A percentile compares a stretch with the other conserved stretches of the same genome.
Conservation (phyloP, 306 rosid genomes). For the Acacia confusa region DNA sequence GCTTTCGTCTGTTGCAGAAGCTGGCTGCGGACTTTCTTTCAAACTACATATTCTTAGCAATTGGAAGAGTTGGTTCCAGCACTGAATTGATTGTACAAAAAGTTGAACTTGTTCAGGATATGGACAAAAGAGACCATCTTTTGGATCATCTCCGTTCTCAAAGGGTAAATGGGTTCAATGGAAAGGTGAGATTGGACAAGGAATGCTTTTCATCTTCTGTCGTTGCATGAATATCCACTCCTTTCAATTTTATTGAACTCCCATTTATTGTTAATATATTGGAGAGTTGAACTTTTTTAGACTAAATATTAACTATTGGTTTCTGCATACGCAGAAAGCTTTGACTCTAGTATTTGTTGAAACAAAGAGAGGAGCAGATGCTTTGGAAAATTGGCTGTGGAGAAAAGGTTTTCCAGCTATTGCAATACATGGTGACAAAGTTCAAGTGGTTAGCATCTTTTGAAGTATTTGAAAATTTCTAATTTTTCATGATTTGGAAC, state of each 20-base stretch:
- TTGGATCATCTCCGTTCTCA: constrained; percentile 69
- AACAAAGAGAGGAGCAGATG: constrained; percentile 93
- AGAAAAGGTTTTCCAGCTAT: constrained; percentile 81
- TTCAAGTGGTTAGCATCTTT: constrained; percentile 62
- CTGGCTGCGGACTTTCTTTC: constrained; percentile 86
- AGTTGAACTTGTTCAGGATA: constrained; percentile 76
- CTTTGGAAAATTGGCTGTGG: constrained; percentile 71
- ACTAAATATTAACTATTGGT: background rate
- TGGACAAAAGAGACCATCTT: constrained; percentile 73
- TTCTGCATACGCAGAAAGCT: constrained; percentile 53
- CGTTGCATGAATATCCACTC: background rate
- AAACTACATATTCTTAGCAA: constrained; percentile 75
- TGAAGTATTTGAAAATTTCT: background rate
- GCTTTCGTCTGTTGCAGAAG: constrained; percentile 51
- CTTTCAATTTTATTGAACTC: background rate
- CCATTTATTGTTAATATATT: background rate
- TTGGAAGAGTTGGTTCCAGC: constrained; percentile 98
- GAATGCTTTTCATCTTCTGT: background rate
- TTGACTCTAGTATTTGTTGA: constrained; percentile 92
- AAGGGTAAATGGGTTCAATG: constrained; percentile 51
- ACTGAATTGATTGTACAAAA: constrained; percentile 86
- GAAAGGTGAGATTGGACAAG: constrained; percentile 51
- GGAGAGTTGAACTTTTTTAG: background rate
- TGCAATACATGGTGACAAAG: constrained; percentile 95
- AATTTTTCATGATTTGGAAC: background rate